Percentiles rank a stretch among this genome's conserved stretches.
phyloP scores from a whole-genome alignment of 768 basidiomycete genomes.

The Trametes gibbosa region DNA sequence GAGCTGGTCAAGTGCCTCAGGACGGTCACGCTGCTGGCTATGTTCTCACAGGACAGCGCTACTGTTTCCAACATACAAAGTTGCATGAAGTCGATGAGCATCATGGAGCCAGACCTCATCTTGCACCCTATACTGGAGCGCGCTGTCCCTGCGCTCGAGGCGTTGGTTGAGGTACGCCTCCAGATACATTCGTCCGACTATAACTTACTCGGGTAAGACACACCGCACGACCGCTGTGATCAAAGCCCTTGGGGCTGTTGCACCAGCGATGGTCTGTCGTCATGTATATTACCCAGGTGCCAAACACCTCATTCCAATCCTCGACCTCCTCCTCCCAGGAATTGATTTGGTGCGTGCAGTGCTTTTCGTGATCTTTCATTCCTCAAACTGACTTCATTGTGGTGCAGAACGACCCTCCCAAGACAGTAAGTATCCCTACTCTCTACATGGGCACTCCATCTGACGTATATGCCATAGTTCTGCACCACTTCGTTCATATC shows the following conservation, averaged over 20 bases:
- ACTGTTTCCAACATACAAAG: slow-evolving; percentile 76
- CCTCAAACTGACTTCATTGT: not conserved
- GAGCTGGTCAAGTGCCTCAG: slow-evolving; percentile 82
- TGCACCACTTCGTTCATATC: slow-evolving; percentile 75
- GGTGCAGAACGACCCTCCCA: slow-evolving; percentile 69
- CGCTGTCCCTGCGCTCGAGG: slow-evolving; percentile 83
- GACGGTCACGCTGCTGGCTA: slow-evolving; percentile 81
- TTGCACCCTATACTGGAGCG: slow-evolving; percentile 79
- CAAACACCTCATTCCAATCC: slow-evolving; percentile 74
- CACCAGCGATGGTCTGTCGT: slow-evolving; percentile 76
- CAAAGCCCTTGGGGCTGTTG: slow-evolving; percentile 79
- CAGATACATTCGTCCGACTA: not conserved
- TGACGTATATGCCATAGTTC: slow-evolving; percentile 41
- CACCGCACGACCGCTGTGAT: slow-evolving; percentile 84
- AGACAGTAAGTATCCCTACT: slow-evolving; percentile 52
- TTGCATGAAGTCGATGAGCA: slow-evolving; percentile 76
- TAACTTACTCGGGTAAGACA: slow-evolving; percentile 45
- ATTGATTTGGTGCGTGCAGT: slow-evolving; percentile 69
- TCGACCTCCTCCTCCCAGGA: slow-evolving; percentile 80
- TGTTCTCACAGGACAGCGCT: slow-evolving; percentile 81
- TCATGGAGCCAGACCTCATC: slow-evolving; percentile 85
- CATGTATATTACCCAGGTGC: slow-evolving; percentile 79
- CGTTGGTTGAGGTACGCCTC: slow-evolving; percentile 69
- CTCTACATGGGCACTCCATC: not conserved
- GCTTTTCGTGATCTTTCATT: rapidly evolving